Evolutionary conservation across 768 basidiomycete species (phyloP), one percentile per base, ranked within the genome.

Genomic region (Kwoniella mangroviensis): DNA sequence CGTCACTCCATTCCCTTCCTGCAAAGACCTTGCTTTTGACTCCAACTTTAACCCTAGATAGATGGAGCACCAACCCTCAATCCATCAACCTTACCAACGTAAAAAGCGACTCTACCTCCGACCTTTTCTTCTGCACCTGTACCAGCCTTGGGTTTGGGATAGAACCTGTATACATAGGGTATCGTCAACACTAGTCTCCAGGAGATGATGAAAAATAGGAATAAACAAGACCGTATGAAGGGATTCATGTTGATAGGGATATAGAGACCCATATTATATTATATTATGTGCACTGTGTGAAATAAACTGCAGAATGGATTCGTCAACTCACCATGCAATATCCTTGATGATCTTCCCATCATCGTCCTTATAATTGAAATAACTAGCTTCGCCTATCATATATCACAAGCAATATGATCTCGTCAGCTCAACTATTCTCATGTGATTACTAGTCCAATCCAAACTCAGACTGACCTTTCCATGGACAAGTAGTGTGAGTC

Each of bases 291-390:
- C 9, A 34, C 3, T 34, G 3, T 34, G 3, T 7, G 34, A 7
- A 1, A 34, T 34, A 1, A 7, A 34, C 3, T 34, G 34, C 6
- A 34, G 34, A 7, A 34, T 34, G 34, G 6, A 7, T 34, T 34
- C 34, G 6, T 19, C 4, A n/a, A 71, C 74, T 24, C 57, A 77
- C 81, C 81, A 82, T 21, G 78, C 79, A 55, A 79, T 72, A 69
- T 82, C 81, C 65, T 81, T 79, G 65, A 79, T 68, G 15, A 73
- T 62, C 15, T 79, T 70, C 2, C 81, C 81, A 67, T 82, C 79
- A 24, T 74, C 72, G 13, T 63, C 70, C 52, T 71, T 60, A 65
- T 81, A 82, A 67, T 79, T 78, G 74, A 75, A 82, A 65, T 82
- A 82, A 55, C 71, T 75, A 3, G 79, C 79, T 11, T 53, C 70